A percentile compares a stretch with the other conserved stretches of the same genome.
phyloP scores from a whole-genome alignment of 2,329 filamentous ascomycete genomes.

The Microascus cirrosus region DNA sequence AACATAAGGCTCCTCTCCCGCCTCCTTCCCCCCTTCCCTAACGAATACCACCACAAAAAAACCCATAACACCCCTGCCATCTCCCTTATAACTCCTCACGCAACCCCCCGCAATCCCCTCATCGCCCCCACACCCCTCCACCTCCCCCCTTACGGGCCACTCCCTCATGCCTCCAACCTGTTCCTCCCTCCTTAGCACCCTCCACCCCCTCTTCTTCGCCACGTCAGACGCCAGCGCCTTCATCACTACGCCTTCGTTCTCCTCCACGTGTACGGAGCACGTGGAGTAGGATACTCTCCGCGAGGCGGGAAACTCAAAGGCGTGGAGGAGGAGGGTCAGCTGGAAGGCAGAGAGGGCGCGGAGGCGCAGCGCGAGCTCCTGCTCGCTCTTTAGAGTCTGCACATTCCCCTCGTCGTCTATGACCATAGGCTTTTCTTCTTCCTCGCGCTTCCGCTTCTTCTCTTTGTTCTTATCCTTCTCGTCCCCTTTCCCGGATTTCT shows the following conservation, averaged over 20 bases:
- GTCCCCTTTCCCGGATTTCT: neutral
- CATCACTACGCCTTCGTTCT: constrained; percentile 81
- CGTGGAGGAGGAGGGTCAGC: constrained; percentile 69
- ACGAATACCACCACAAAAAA: constrained; percentile 92
- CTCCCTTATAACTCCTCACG: constrained; percentile 70
- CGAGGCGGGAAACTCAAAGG: constrained; percentile 69
- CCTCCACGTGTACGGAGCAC: constrained; percentile 75
- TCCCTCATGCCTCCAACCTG: constrained; percentile 66
- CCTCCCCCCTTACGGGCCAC: constrained; percentile 60
- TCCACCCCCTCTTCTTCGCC: constrained; percentile 62
- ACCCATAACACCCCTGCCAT: constrained; percentile 77
- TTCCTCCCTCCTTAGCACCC: constrained; percentile 56
- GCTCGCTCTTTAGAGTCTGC: constrained; percentile 37
- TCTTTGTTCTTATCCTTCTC: constrained; percentile 8
- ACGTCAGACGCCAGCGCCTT: constrained; percentile 57
- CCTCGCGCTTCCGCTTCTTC: constrained; percentile 29
- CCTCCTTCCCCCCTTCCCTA: constrained; percentile 12
- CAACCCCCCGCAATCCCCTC: constrained; percentile 57
- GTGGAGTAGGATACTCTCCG: constrained; percentile 81
- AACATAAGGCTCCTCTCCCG: constrained; percentile 32
- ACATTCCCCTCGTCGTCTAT: constrained; percentile 49
- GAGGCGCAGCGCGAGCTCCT: constrained; percentile 53
- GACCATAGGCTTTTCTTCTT: constrained; percentile 24
- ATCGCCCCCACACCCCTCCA: constrained; percentile 35
- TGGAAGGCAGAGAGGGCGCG: constrained; percentile 72